Evolutionary conservation across 306 rosid genomes (phyloP).

Genomic region (Glycine latifolia): DNA sequence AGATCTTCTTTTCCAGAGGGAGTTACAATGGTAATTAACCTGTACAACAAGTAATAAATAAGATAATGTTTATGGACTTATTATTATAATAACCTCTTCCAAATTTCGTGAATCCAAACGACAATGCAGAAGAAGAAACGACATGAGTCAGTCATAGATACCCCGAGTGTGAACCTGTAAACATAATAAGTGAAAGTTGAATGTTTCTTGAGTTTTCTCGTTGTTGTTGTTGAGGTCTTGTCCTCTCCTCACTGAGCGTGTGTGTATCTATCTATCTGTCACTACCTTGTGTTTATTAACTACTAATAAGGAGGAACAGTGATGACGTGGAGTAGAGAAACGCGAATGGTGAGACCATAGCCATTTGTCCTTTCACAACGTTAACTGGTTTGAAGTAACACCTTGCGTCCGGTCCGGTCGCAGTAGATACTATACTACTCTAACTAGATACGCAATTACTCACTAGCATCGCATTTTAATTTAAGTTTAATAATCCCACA

Average conservation of each 20-base stretch:
- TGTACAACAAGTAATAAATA: not conserved
- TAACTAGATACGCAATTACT: too few relatives aligned
- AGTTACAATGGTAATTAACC: not conserved
- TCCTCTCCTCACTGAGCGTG: not conserved
- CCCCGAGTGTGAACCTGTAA: not conserved
- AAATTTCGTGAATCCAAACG: conserved; percentile 14
- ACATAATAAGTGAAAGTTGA: not conserved
- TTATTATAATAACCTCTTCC: not conserved
- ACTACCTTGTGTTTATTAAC: not conserved
- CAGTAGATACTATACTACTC: too few relatives aligned
- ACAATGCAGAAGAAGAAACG: not conserved
- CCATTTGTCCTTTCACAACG: conserved; percentile 22
- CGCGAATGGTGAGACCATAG: not conserved
- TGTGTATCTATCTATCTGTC: not conserved
- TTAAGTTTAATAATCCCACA: too few relatives aligned
- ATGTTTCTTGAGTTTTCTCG: not conserved
- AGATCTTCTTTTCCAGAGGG: not conserved
- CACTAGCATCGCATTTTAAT: too few relatives aligned
- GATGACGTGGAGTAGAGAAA: not conserved
- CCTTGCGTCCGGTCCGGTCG: too few relatives aligned
- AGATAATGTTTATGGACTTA: not conserved
- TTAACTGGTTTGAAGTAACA: not conserved
- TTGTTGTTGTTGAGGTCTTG: not conserved
- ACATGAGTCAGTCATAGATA: not conserved
- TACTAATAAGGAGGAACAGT: not conserved